Conservation (phyloP, 208 protist species). For the Wallacemonas sp. region DNA sequence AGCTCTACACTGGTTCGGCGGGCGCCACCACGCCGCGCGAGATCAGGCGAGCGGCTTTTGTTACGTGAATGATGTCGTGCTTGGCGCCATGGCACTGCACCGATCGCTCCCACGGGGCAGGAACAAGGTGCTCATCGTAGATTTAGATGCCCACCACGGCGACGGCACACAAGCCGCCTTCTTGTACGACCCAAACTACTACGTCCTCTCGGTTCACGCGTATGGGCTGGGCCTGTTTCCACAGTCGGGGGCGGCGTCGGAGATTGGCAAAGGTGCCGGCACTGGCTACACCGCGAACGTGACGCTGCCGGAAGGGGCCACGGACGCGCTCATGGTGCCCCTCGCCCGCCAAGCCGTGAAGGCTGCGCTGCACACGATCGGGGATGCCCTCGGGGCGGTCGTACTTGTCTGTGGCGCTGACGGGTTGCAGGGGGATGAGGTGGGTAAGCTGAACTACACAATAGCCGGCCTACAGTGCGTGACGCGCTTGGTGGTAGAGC, state of each 20-base stretch:
- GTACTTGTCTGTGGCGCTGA: slow-evolving; percentile 98
- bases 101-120: slow-evolving; percentile 44
- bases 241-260: slow-evolving; percentile 89
- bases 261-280: slow-evolving; percentile 89
- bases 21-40: slow-evolving; percentile 93
- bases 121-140: slow-evolving; percentile 96
- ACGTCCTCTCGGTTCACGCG: slow-evolving; percentile 98
- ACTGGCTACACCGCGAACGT: slow-evolving; percentile 90
- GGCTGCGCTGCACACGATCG: slow-evolving; percentile 55
- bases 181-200: slow-evolving; percentile 95
- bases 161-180: slow-evolving; percentile 98
- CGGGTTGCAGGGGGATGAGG: slow-evolving; percentile 93
- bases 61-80: slow-evolving; percentile 99
- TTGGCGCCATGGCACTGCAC: slow-evolving; percentile 96
- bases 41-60: slow-evolving; percentile 95
- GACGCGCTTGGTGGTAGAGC: slow-evolving; percentile 29
- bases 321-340: slow-evolving; percentile 88
- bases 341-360: slow-evolving; percentile 62
- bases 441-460: slow-evolving; percentile 94
- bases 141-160: slow-evolving; percentile 99
- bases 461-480: slow-evolving; percentile 45
- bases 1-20: slow-evolving; percentile 98
- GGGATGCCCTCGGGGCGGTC: slow-evolving; percentile 92
- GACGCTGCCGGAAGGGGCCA: slow-evolving; percentile 85
- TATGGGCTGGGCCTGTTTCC: slow-evolving; percentile 93